Base-by-base conservation (phyloP, 2,329 filamentous ascomycete species). In the Aureobasidium leucospermi region DNA sequence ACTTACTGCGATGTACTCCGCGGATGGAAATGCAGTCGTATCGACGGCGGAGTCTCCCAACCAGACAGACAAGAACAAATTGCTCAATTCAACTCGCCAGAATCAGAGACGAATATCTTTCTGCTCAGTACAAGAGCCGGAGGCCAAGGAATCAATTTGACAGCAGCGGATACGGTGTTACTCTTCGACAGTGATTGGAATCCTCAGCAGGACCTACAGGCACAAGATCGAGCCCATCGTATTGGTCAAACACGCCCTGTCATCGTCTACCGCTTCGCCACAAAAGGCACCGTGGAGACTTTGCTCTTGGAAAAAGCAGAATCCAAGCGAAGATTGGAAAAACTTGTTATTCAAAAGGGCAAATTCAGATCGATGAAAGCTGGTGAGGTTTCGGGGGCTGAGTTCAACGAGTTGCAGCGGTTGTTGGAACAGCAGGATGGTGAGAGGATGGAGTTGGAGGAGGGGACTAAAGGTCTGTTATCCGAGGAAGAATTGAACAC, bases 181-280 rank as follows among this genome's bases (percentile, higher is more conserved):
- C 79, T 97, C 0, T 97, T 94, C 66, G 93, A 97, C 72, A 85
- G 81, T 9, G 85, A 96, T 67, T 96, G 93, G 85, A 99, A 99
- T 67, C 94, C 94, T 0, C 94, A 99, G 71, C 93, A 96, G 69
- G 94, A 99, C 71, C 79, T 99, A 0, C 94, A 99, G 70, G 94
- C 94, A 0, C 94, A 97, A 73, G 94, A 99, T 69, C 89, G 94
- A 5, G 91, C 90, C 0, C 94, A 99, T 70, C 85, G 94, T 11
- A 97, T 99, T 63, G 94, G 94, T 0, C 94, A 99, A 72, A 96
- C 86, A 0, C 82, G 87, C 2, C 94, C 94, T 0, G 94, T 99
- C 1, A 85, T 99, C 19, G 88, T 99, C 0, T 99, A 95, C 73
- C 87, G 94, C 1, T 85, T 99, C 36, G 93, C 94, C 0, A 99